These are phyloP conservation scores for Pythium aphanidermatum DNA, from an alignment of 352 stramenopile species.

Conservation along the genomic window DNA sequence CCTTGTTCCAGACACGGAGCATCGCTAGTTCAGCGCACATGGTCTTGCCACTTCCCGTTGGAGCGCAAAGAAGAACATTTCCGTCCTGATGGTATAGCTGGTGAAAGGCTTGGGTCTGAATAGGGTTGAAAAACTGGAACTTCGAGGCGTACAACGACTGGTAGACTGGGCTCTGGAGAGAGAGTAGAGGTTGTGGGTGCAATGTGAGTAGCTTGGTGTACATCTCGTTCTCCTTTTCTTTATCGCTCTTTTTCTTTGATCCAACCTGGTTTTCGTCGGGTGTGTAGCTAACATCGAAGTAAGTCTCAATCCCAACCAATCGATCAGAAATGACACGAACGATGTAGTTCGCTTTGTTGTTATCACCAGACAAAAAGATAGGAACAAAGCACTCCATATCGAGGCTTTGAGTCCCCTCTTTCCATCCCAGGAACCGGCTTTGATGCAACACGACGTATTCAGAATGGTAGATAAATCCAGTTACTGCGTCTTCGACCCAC, in stretches of 20 bases:
- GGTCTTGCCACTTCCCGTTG: conserved; percentile 97
- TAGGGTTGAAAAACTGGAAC: conserved; percentile 89
- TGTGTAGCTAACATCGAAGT: conserved; percentile 67
- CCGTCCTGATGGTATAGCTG: conserved; percentile 95
- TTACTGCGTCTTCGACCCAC: conserved; percentile 96
- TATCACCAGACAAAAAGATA: conserved; percentile 89
- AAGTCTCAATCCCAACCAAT: conserved; percentile 94
- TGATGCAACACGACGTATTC: conserved; percentile 88
- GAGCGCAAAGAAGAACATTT: conserved; percentile 95
- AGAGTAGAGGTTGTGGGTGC: conserved; percentile 91
- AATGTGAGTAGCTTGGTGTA: conserved; percentile 91
- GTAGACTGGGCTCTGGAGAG: conserved; percentile 89
- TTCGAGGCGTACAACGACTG: conserved; percentile 88
- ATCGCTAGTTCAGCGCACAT: conserved; percentile 97
- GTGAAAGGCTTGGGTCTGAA: conserved; percentile 99
- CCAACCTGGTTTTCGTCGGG: conserved; percentile 27
- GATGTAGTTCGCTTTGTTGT: conserved; percentile 88
- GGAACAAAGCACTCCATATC: conserved; percentile 95
- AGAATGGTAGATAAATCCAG: conserved; percentile 92
- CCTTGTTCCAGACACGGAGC: conserved; percentile 89
- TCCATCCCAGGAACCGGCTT: conserved; percentile 61
- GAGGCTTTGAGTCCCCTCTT: conserved; percentile 54
- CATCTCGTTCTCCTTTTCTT: conserved; percentile 56
- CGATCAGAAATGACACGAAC: conserved; percentile 94
- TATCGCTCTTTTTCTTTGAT: conserved; percentile 26